Percentiles rank a stretch among this genome's conserved stretches.
Conservation (phyloP, 306 rosid genomes). For the Elaeagnus macrophylla region DNA sequence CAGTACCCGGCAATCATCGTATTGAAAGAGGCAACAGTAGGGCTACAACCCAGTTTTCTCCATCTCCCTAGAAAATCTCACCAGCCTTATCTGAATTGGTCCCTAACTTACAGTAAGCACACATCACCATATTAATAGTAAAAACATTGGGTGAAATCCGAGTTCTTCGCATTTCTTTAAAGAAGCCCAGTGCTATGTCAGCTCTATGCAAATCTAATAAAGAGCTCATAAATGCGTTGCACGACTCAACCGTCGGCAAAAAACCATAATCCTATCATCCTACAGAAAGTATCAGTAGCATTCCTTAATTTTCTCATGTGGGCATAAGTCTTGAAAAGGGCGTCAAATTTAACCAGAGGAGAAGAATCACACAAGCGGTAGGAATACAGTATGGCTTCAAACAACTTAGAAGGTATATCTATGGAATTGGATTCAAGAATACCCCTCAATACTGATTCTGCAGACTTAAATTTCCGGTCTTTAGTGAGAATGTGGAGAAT, state of each 20-base stretch:
- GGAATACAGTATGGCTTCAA: slow-evolving; percentile 47
- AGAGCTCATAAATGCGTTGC: slow-evolving; percentile 64
- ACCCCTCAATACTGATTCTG: slow-evolving; percentile 38
- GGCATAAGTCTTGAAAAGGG: slow-evolving; percentile 70
- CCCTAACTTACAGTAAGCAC: slow-evolving; percentile 55
- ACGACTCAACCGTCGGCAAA: slow-evolving; percentile 57
- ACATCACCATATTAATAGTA: slow-evolving; percentile 64
- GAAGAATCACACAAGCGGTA: slow-evolving; percentile 58
- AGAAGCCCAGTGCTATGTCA: slow-evolving; percentile 43
- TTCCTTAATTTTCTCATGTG: slow-evolving; percentile 51
- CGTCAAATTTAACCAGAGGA: slow-evolving; percentile 54
- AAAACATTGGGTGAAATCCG: slow-evolving; percentile 49
- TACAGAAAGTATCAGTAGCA: slow-evolving; percentile 45
- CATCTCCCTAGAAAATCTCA: slow-evolving; percentile 48
- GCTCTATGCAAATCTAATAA: slow-evolving; percentile 47
- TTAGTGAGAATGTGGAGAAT: slow-evolving; percentile 70
- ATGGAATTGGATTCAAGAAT: slow-evolving; percentile 23
- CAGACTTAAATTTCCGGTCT: slow-evolving; percentile 43
- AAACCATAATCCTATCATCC: slow-evolving; percentile 72
- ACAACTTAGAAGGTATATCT: slow-evolving; percentile 40
- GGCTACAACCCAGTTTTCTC: slow-evolving; percentile 56
- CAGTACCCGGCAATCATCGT: slow-evolving; percentile 67
- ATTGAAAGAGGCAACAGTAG: slow-evolving; percentile 54
- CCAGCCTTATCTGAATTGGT: slow-evolving; percentile 46
- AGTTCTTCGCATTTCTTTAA: slow-evolving; percentile 36